These are phyloP conservation scores for Trichoderma gracile DNA, from an alignment of 2,329 filamentous ascomycete genomes.

Conservation along the genomic window DNA sequence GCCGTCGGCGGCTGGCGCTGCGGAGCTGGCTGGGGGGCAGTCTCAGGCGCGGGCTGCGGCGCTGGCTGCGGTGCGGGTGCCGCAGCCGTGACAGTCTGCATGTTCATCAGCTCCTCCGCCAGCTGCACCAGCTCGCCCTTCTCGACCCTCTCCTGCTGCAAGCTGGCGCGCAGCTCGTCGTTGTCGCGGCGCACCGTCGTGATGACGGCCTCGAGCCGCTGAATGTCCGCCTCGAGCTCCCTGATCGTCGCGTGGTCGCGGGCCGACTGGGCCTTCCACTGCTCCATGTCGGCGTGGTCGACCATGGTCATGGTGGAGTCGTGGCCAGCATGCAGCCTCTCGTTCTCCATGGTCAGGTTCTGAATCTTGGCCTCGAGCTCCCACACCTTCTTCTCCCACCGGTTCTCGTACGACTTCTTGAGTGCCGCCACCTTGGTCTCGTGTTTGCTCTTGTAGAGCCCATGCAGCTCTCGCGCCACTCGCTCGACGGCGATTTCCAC, in stretches of 20 bases:
- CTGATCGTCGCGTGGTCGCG: conserved; percentile 67
- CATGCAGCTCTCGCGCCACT: conserved; percentile 89
- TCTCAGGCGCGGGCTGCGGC: conserved; percentile 15
- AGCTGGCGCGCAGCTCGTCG: conserved; percentile 60
- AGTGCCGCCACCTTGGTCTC: conserved; percentile 92
- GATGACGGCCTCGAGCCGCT: conserved; percentile 73
- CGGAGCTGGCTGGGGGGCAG: conserved; percentile 28
- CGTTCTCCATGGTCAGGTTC: conserved; percentile 71
- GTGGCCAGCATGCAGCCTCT: conserved; percentile 68
- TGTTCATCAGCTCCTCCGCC: conserved; percentile 80
- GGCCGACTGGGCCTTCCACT: conserved; percentile 59
- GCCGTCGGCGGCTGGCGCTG: conserved; percentile 25
- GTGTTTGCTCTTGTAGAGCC: conserved; percentile 94
- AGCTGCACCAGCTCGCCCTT: conserved; percentile 80
- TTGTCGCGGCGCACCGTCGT: conserved; percentile 70
- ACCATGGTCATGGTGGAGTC: conserved; percentile 66
- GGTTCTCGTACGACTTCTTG: conserved; percentile 79
- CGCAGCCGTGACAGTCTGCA: conserved; percentile 53
- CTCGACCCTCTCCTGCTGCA: conserved; percentile 76
- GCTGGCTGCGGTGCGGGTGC: conserved; percentile 24
- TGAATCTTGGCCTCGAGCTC: conserved; percentile 74
- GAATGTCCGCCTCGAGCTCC: conserved; percentile 71
- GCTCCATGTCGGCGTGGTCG: conserved; percentile 50
- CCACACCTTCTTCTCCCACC: conserved; percentile 84
- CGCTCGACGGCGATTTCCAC: conserved; percentile 86